Evolutionary conservation across 2,329 filamentous ascomycete genomes (phyloP).

Genomic region (Venturia effusa): DNA sequence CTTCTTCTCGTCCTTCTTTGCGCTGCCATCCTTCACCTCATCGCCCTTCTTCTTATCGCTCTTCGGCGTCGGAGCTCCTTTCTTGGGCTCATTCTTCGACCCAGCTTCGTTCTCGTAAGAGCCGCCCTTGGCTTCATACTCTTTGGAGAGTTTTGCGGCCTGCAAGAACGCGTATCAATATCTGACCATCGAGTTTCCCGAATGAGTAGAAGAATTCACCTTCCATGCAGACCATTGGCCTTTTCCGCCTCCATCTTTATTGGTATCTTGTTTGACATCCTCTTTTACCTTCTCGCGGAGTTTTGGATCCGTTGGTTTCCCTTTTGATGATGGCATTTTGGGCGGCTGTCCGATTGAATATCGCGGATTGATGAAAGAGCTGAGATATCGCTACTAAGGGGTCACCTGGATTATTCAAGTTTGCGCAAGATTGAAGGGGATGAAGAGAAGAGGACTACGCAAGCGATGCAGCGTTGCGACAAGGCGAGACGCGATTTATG

Average conservation of each 20-base stretch:
- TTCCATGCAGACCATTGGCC: constrained; percentile 39
- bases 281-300: constrained; percentile 35
- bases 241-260: constrained; percentile 36
- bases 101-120: constrained; percentile 31
- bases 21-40: constrained; percentile 15
- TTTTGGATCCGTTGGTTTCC: constrained; percentile 35
- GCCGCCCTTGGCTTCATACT: constrained; percentile 30
- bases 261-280: constrained; percentile 34
- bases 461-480: background rate
- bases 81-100: constrained; percentile 33
- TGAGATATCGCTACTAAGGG: background rate
- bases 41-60: constrained; percentile 16
- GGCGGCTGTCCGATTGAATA: background rate
- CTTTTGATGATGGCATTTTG: constrained; percentile 32
- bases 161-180: constrained; percentile 12
- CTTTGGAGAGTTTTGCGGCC: constrained; percentile 32
- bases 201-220: constrained; percentile 16
- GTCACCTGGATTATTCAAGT: background rate
- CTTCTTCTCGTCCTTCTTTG: constrained; percentile 17
- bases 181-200: background rate
- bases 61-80: constrained; percentile 25
- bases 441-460: background rate
- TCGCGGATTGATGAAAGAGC: background rate
- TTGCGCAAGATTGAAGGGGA: background rate
- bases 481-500: constrained; percentile 4